Conservation (phyloP, 2,329 filamentous ascomycete genomes). For the Phaeosphaeriaceae sp. region DNA sequence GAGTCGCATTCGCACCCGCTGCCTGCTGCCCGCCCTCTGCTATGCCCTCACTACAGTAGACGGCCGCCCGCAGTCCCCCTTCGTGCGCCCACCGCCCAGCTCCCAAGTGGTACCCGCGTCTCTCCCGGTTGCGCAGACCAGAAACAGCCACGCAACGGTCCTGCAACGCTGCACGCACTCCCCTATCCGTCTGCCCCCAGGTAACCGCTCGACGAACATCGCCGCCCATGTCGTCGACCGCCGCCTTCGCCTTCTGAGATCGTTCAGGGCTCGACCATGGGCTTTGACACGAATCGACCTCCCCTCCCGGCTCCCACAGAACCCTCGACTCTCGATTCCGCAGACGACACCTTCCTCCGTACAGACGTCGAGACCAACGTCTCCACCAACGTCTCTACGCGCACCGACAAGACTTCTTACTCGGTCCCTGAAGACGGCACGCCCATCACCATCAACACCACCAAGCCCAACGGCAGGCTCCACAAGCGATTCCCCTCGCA, state of each 20-base stretch:
- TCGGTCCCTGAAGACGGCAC: conserved; percentile 87
- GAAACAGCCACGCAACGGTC: conserved; percentile 31
- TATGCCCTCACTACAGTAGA: conserved; percentile 7
- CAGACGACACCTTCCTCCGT: conserved; percentile 56
- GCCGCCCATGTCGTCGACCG: conserved; percentile 40
- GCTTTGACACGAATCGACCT: conserved; percentile 57
- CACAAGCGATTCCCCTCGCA: conserved; percentile 70
- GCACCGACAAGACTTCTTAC: conserved; percentile 75
- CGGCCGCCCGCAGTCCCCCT: conserved; percentile 11
- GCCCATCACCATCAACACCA: conserved; percentile 89
- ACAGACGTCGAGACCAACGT: conserved; percentile 70
- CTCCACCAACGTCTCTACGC: conserved; percentile 74
- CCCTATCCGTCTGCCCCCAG: conserved; percentile 7
- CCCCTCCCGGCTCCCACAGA: conserved; percentile 82
- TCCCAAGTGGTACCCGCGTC: conserved; percentile 13
- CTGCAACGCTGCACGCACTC: conserved; percentile 7
- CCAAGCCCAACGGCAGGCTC: conserved; percentile 65
- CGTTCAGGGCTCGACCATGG: conserved; percentile 49
- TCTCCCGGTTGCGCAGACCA: conserved; percentile 28
- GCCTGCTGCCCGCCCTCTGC: conserved; percentile 3
- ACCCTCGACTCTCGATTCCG: conserved; percentile 68
- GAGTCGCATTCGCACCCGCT: background rate
- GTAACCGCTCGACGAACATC: conserved; percentile 19
- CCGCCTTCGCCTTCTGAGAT: conserved; percentile 37
- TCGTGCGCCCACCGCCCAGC: conserved; percentile 9